Base-by-base conservation (phyloP, 148 eudicot genomes). In the Cornus suecica region DNA sequence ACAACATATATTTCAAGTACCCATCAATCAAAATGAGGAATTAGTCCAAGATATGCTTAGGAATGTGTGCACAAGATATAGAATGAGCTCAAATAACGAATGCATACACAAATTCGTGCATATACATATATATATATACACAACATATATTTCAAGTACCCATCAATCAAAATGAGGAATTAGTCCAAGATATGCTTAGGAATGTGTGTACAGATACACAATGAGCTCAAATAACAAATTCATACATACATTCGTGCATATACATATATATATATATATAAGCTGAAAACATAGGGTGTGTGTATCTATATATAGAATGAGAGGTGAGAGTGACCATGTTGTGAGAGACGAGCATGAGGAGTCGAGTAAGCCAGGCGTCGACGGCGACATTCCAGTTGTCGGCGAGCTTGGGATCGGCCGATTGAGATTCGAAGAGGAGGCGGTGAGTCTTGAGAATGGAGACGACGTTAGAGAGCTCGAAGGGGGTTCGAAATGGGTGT, bases 291-390 rank as follows among this genome's bases (percentile, higher is more conserved):
- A 3, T 2, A n/a, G n/a, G n/a, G n/a, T n/a, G n/a, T n/a, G n/a
- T n/a, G n/a, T n/a, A n/a, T n/a, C n/a, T n/a, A n/a, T n/a, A n/a
- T n/a, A n/a, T n/a, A 63, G 54, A 64, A 16, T 32, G 37, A 30
- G 64, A 29, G 14, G 2, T 18, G 42, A 42, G 22, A 72, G 48
- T 80, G 80, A 94, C 98, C 97, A 77, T 76, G 71, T 86, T 75
- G 65, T 82, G 76, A 10, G 90, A 81, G 61, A 86, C 75, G 20
- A 94, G 96, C 68, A 71, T 51, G 42, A 86, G 61, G 52, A 88
- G 30, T n/a, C 89, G 97, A 69, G 83, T 74, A 71, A 89, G 70
- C 99, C 99, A 94, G 16, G 82, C 66, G 76, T 92, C 94, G 1
- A 94, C 78, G 25, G 91, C 85, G 11, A 89, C 73, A 37, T 82